Base-by-base conservation (phyloP, 176 grass and related monocot species). In the Avena insularis region DNA sequence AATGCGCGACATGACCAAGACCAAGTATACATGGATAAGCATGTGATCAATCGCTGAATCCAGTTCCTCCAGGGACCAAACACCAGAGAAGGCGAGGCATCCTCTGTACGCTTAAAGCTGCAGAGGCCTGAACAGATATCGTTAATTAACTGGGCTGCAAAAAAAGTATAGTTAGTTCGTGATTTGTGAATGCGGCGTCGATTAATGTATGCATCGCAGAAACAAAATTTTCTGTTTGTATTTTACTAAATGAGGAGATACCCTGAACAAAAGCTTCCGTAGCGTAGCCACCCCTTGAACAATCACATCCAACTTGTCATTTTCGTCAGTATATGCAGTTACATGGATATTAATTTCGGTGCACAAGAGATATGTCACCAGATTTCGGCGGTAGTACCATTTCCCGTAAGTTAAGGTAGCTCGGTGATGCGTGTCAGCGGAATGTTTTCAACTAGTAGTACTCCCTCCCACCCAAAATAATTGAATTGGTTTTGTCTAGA, bases 371-470 rank as follows among this genome's bases (percentile, higher is more conserved):
- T 78, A 49, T 72, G 29, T 13, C 16, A 29, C 29, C 45, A 75
- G n/a, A 25, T 23, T 61, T 3, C 1, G 6, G 1, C 0, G 2
- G 1, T 29, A 23, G 0, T 61, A 61, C 69, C 0, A 21, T 12
- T 45, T 40, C 7, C 10, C 31, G 69, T n/a, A 21, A 72, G 1
- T 21, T 72, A 46, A 47, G 69, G 69, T 72, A 72, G 69, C 69
- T 72, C 21, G 19, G 29, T 29, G 29, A 72, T 72, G 69, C n/a
- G 10, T 78, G 27, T 51, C 55, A 73, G 33, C 14, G 20, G 84
- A 87, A 87, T 74, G 84, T 84, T 73, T 14, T 2, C 8, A 12
- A 11, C n/a, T 27, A 15, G 36, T 55, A 59, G 8, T 25, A 21
- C 31, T 67, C 23, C 23, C 23, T 23, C 23, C 23, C 0, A 23